Evolutionary conservation across 192 early-diverging fungal genomes (phyloP), one percentile per base, ranked within the genome.

Genomic region (Spizellomyces sp.): DNA sequence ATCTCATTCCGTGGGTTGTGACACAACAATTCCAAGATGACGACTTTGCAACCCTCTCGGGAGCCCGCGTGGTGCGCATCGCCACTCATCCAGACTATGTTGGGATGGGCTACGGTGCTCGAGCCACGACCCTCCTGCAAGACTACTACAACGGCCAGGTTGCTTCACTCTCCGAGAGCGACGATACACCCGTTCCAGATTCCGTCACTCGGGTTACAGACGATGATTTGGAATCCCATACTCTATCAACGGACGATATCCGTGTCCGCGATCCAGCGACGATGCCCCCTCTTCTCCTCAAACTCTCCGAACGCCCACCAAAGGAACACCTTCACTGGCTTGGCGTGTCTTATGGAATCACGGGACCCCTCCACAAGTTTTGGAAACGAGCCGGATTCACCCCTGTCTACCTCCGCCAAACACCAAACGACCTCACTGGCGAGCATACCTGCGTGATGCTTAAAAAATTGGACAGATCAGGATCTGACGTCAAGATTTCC

Each of bases 361-460:
- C 98, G 4, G 81, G 86, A 5, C 77, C 74, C 22, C 86, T 99
- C 48, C 93, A 96, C 83, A 94, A 93, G 86, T 99, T 99, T 77
- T 99, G 98, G 98, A 96, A 94, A 72, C 87, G 92, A 50, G 77
- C 86, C 9, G 94, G 92, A 8, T 99, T 91, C 75, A 84, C 87
- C 27, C 98, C 98, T 10, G 90, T 99, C 56, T 99, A 99, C 74
- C 75, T 98, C 62, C 93, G 98, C 43, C 98, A 99, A 76, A 99
- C 98, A 8, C 78, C 91, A 70, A 99, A 99, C 72, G 95, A 97
- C 9, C 79, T 99, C 43, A 99, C 98, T 4, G 98, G 98, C 65
- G 98, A 99, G 77, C 93, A 98, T 74, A 95, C 98, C 7, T 97
- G 95, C 73, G 92, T 99, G 8, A 97, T 99, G 95, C 84, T 99